A percentile compares a stretch with the other conserved stretches of the same genome.
phyloP scores from a whole-genome alignment of 768 basidiomycete genomes.

The Crepidotus variabilis region DNA sequence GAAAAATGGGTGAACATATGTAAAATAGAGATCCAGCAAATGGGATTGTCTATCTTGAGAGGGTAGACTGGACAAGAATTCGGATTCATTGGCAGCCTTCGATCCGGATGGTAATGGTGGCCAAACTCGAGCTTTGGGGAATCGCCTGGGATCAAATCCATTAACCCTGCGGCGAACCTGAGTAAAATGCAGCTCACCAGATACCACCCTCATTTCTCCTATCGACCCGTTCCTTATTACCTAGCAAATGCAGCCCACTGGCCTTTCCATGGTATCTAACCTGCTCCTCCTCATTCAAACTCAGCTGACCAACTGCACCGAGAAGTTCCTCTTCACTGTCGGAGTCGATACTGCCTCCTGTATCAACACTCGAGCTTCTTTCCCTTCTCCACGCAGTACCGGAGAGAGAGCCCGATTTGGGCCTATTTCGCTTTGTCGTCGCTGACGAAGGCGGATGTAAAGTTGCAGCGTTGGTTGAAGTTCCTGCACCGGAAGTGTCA shows the following conservation, averaged over 20 bases:
- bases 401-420: not conserved
- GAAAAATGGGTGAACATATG: conserved; percentile 74
- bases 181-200: conserved; percentile 42
- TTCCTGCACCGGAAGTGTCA: conserved; percentile 10
- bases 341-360: conserved; percentile 25
- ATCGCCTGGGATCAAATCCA: conserved; percentile 49
- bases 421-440: not conserved
- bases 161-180: conserved; percentile 6
- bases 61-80: conserved; percentile 47
- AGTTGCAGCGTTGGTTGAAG: not conserved
- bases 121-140: conserved; percentile 90
- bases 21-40: conserved; percentile 75
- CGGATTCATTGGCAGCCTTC: conserved; percentile 28
- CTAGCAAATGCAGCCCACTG: conserved; percentile 74
- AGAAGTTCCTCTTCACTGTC: conserved; percentile 42
- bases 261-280: conserved; percentile 86
- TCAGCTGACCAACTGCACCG: conserved; percentile 81
- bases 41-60: conserved; percentile 56
- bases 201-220: conserved; percentile 72
- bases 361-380: conserved; percentile 32
- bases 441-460: not conserved
- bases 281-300: conserved; percentile 83
- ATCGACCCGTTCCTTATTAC: conserved; percentile 55
- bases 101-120: conserved; percentile 48
- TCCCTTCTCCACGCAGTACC: conserved; percentile 3